Base-by-base conservation (phyloP, 352 stramenopile species). In the Thraustochytrium striatum region DNA sequence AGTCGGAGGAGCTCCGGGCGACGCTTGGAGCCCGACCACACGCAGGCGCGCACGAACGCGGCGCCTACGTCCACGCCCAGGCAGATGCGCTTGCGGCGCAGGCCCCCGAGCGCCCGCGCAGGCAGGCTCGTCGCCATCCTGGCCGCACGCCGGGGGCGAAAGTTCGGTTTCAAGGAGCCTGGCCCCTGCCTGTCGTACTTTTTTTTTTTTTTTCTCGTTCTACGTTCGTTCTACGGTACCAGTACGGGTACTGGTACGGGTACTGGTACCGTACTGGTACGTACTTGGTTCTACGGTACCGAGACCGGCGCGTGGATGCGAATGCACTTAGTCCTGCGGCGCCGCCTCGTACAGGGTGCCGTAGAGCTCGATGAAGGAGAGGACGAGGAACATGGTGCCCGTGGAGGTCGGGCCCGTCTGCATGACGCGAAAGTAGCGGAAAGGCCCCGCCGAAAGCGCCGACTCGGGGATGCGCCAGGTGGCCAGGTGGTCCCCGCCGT, bases 381-480 rank as follows among this genome's bases (percentile, higher is more conserved):
- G 65, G 16, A 75, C 65, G 35, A 75, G 52, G 11, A 75, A 75
- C 65, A 75, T 75, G 50, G 65, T 75, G 65, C 65, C 65, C 16
- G 65, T 75, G 41, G 65, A 75, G 30, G 65, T 75, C 3, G 65
- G 65, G 7, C 65, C 65, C 8, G 65, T 75, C 65, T 75, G 65
- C 52, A 62, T 58, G 2, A 75, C 32, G 39, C 65, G 65, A 43
- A 75, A 75, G 36, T 35, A 75, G 25, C 65, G 65, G 36, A 75
- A 75, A 16, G 65, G 65, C 25, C 65, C 65, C 11, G 44, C 52
- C 33, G 21, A 44, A 0, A 70, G 35, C 3, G 65, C 41, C 2
- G 30, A 43, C 39, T 75, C 65, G 19, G 65, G 65, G 36, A 75
- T 41, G 19, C 65, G 65, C 65, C 65, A 75, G 44, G 65, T 75